Base-by-base conservation (phyloP, 164 flowering plant genomes). In the Dillenia suffruticosa region DNA sequence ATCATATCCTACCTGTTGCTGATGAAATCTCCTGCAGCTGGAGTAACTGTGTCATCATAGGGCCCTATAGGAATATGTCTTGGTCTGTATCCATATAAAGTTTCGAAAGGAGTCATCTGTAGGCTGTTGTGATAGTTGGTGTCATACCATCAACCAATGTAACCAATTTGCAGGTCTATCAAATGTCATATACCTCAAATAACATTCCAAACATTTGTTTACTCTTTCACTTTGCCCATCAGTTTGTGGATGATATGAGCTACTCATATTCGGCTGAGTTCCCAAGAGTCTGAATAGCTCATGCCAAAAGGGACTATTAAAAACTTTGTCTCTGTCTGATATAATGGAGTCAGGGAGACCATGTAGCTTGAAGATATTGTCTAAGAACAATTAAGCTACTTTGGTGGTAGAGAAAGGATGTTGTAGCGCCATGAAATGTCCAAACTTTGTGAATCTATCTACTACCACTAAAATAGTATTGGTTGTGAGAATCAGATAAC, bases 221-320 rank as follows among this genome's bases (percentile, higher is more conserved):
- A 54, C 43, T 8, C 22, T 24, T 10, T 54, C 56, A 3, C 43
- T 54, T 54, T 54, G 56, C 2, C 58, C 58, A 56, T 56, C 46
- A 10, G 46, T 32, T 43, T 56, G 16, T 9, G 58, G 46, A 9
- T 56, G 58, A 19, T 56, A 56, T 4, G 46, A 9, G 12, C 46
- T 3, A 40, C 46, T 56, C 15, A 40, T 15, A 7, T 9, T 12
- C 12, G 43, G 9, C 6, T 40, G 1, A 1, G 46, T 56, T 1
- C 14, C 46, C 9, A 14, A 10, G 2, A 40, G n/a, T 8, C 9
- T 40, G 15, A 56, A 56, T 14, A 56, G 13, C 16, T 40, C 46
- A 1, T 9, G 13, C 46, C 45, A 56, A 56, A 56, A 56, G 0
- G 13, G n/a, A 14, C 47, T 56, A 14, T 9, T 19, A 19, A 19